These are phyloP conservation scores for Lichina pygmaea DNA, from an alignment of 495 filamentous ascomycete genomes.

Conservation along the genomic window DNA sequence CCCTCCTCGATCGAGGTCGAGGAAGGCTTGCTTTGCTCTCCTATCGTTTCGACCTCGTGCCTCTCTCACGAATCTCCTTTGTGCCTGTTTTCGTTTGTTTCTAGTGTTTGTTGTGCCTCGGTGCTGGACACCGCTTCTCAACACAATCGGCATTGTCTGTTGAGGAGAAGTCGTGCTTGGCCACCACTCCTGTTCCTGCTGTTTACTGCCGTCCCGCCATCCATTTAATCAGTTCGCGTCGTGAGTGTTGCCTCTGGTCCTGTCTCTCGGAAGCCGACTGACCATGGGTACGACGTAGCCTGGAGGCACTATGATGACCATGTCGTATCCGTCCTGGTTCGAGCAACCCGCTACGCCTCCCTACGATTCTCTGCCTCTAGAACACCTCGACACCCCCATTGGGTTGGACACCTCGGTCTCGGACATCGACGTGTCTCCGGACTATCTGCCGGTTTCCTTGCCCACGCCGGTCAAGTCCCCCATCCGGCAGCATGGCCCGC, in stretches of 20 bases:
- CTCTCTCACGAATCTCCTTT: constrained; percentile 1
- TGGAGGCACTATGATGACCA: not conserved
- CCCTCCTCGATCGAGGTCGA: too few species aligned
- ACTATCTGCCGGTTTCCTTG: constrained; percentile 1
- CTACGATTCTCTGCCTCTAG: not conserved
- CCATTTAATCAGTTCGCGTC: too few species aligned
- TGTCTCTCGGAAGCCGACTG: not conserved
- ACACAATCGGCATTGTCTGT: too few species aligned
- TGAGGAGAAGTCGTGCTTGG: too few species aligned
- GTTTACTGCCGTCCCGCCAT: too few species aligned
- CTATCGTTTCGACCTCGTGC: not conserved
- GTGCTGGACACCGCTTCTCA: too few species aligned
- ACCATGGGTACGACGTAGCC: not conserved
- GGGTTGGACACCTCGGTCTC: not conserved
- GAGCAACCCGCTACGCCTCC: not conserved
- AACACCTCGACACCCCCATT: not conserved
- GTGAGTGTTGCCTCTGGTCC: too few species aligned
- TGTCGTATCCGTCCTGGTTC: not conserved
- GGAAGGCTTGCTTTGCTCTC: too few species aligned
- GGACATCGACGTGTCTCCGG: not conserved
- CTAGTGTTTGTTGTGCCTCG: not conserved
- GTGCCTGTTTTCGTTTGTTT: not conserved
- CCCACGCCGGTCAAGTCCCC: constrained; percentile 23
- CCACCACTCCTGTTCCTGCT: too few species aligned
- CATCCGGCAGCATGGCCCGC: constrained; percentile 51